phyloP scores from a whole-genome alignment of 495 filamentous ascomycete genomes.

The Cercophora scortea region DNA sequence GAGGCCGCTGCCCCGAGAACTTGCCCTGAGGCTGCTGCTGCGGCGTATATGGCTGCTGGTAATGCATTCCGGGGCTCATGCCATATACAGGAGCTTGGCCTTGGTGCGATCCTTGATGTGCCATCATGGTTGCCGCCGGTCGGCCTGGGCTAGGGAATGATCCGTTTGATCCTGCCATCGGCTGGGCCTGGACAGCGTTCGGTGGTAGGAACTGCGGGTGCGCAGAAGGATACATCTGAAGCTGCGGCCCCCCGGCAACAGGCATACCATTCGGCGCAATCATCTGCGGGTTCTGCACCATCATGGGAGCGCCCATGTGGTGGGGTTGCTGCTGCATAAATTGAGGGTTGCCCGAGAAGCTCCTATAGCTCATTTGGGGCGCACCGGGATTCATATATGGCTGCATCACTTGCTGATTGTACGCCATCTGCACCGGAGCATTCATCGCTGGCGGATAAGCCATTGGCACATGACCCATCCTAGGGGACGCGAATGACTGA shows the following conservation, averaged over 20 bases:
- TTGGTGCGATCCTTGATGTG: conserved; percentile 60
- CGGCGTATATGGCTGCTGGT: conserved; percentile 58
- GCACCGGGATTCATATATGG: conserved; percentile 61
- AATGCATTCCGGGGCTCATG: conserved; percentile 59
- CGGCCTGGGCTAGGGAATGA: conserved; percentile 72
- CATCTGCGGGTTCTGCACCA: conserved; percentile 62
- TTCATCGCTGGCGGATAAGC: conserved; percentile 66
- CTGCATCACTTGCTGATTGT: conserved; percentile 64
- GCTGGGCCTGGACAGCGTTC: conserved; percentile 52
- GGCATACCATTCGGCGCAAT: conserved; percentile 43
- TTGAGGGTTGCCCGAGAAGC: conserved; percentile 50
- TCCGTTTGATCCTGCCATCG: conserved; percentile 55
- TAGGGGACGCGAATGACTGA: conserved; percentile 70
- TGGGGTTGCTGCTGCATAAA: conserved; percentile 57
- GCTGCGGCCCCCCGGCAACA: conserved; percentile 54
- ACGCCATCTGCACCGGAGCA: conserved; percentile 58
- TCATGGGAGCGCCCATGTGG: conserved; percentile 65
- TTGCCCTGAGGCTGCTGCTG: conserved; percentile 61
- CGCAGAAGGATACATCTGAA: conserved; percentile 62
- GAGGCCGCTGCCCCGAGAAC: conserved; percentile 34
- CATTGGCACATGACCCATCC: conserved; percentile 59
- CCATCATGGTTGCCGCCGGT: conserved; percentile 75
- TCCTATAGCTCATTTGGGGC: conserved; percentile 47
- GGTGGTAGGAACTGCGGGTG: conserved; percentile 56
- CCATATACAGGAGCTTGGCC: conserved; percentile 56